phyloP scores from a whole-genome alignment of 768 basidiomycete genomes.

The Tylopilus vinaceipallidus region DNA sequence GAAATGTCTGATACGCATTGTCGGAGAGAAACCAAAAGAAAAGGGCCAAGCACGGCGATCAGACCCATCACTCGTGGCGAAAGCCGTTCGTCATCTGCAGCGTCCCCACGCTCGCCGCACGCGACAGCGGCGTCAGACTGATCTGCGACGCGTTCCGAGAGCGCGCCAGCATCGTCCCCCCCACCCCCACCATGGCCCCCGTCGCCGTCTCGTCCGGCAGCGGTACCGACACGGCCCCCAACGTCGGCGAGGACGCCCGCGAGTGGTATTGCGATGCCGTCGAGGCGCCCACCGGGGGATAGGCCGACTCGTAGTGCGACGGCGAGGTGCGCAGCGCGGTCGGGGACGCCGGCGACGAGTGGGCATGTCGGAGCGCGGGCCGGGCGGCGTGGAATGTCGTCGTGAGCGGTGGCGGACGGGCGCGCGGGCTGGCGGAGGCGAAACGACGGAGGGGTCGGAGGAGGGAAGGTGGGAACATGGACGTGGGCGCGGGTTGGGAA shows the following conservation, averaged over 20 bases:
- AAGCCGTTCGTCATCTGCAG: conserved; percentile 17
- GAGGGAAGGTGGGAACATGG: conserved; percentile 22
- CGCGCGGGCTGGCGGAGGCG: conserved; percentile 19
- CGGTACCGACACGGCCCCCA: conserved; percentile 9
- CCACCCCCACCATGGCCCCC: no score
- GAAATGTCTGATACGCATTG: no score
- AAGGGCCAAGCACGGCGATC: no score
- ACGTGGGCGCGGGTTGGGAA: conserved; percentile 14
- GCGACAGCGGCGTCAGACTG: conserved; percentile 44
- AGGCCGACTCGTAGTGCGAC: conserved; percentile 18
- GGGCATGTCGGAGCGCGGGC: conserved; percentile 19
- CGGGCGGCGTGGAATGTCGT: conserved; percentile 3
- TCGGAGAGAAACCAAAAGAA: no score
- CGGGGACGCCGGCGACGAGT: conserved; percentile 22
- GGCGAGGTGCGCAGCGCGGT: conserved; percentile 6
- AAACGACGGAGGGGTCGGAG: conserved; percentile 30
- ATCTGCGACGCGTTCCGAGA: conserved; percentile 69
- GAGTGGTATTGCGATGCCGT: conserved; percentile 35
- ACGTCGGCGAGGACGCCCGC: conserved; percentile 30
- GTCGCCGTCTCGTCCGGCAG: conserved; percentile 14
- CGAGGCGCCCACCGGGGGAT: conserved; percentile 28
- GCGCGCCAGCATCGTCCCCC: conserved; percentile 37
- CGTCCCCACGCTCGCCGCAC: conserved; percentile 29
- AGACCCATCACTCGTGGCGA: conserved; percentile 11
- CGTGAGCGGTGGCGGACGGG: conserved; percentile 23